These are phyloP conservation scores for Clitopilus passeckerianus DNA, from an alignment of 768 basidiomycete species.

Conservation along the genomic window DNA sequence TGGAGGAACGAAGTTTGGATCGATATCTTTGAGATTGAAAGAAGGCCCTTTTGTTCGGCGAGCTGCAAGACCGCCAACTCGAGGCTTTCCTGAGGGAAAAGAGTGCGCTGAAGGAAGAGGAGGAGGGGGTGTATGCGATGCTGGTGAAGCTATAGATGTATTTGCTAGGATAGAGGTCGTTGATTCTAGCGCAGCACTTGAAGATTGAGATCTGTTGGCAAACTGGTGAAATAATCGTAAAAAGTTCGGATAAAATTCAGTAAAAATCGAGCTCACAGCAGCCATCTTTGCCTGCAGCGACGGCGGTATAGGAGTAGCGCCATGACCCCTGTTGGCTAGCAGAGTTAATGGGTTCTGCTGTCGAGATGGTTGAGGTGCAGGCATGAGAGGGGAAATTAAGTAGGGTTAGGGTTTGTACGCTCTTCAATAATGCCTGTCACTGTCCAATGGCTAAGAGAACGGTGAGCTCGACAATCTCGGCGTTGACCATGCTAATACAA, in stretches of 20 bases:
- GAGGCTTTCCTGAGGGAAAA: slow-evolving; percentile 10
- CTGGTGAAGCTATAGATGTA: slow-evolving; percentile 5
- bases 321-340: slow-evolving; percentile 30
- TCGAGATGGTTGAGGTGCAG: slow-evolving; percentile 11
- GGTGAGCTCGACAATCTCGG: slow-evolving; percentile 11
- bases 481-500: slow-evolving; percentile 2
- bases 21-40: slow-evolving; percentile 64
- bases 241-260: background rate
- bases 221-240: slow-evolving; percentile 10
- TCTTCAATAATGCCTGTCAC: slow-evolving; percentile 31
- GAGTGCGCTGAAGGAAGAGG: slow-evolving; percentile 15
- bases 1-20: slow-evolving; percentile 33
- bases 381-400: slow-evolving; percentile 11
- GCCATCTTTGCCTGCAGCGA: slow-evolving; percentile 92
- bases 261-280: slow-evolving; percentile 49
- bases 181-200: slow-evolving; percentile 25
- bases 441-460: slow-evolving; percentile 41
- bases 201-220: slow-evolving; percentile 29
- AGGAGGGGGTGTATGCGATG: slow-evolving; percentile 13
- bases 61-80: slow-evolving; percentile 29
- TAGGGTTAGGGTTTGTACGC: slow-evolving; percentile 6
- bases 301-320: slow-evolving; percentile 76
- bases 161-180: slow-evolving; percentile 5
- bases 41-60: slow-evolving; percentile 44
- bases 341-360: slow-evolving; percentile 30